Evolutionary conservation across 371 early-diverging fungal species (phyloP).

Genomic region (Blastocladiella emersonii): DNA sequence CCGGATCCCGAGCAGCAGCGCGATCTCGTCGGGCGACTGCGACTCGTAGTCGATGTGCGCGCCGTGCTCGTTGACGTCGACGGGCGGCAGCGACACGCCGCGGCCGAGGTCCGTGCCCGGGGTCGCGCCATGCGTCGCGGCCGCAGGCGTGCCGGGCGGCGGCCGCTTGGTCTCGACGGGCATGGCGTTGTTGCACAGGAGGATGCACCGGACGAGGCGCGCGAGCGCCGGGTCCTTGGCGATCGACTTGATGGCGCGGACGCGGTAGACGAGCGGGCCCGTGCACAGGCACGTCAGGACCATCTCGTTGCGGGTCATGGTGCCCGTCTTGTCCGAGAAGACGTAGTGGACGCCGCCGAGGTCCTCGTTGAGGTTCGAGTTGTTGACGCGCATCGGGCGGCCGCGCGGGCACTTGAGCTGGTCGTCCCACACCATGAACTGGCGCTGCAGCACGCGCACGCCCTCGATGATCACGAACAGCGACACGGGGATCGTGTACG

Average conservation of each 20-base stretch:
- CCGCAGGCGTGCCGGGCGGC: not conserved
- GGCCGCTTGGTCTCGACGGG: not conserved
- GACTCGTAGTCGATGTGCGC: constrained; percentile 16
- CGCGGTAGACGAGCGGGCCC: not conserved
- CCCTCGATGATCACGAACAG: constrained; percentile 55
- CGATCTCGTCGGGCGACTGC: constrained; percentile 33
- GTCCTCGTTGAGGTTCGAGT: constrained; percentile 47
- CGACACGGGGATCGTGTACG: constrained; percentile 50
- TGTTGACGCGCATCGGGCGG: not conserved
- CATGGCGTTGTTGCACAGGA: not conserved
- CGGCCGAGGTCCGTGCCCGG: not conserved
- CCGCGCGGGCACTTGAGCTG: constrained; percentile 18
- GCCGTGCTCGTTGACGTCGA: not conserved
- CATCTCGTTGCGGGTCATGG: constrained; percentile 59
- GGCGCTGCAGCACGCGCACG: constrained; percentile 34
- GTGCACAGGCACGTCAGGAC: constrained; percentile 19
- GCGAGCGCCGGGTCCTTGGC: not conserved
- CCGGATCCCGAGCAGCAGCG: constrained; percentile 21
- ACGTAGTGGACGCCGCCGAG: constrained; percentile 41
- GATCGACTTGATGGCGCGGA: not conserved
- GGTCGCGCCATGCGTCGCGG: too few species aligned
- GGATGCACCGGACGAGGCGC: not conserved
- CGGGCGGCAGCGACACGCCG: not conserved
- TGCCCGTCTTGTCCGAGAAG: constrained; percentile 60
- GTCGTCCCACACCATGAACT: constrained; percentile 24